Evolutionary conservation across 371 early-diverging fungal genomes (phyloP), one percentile per base, ranked within the genome.

Genomic region (Dichotomocladium elegans): DNA sequence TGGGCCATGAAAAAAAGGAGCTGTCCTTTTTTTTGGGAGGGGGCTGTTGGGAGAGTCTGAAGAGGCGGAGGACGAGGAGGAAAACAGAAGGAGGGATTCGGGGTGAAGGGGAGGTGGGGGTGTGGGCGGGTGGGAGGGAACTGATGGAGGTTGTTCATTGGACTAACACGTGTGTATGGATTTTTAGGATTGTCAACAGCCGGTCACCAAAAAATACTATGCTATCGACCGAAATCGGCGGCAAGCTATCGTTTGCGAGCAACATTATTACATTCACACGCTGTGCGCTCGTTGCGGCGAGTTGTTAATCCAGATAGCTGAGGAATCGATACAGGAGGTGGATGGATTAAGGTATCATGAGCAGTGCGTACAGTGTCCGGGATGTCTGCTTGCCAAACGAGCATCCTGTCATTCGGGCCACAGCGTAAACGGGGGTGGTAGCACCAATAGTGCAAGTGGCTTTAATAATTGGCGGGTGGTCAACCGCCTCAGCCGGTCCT

Each of bases 151-250:
- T n/a, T n/a, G n/a, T n/a, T n/a, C n/a, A n/a, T n/a, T n/a, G n/a
- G n/a, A n/a, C n/a, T n/a, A n/a, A n/a, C n/a, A n/a, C n/a, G n/a
- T n/a, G n/a, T n/a, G n/a, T n/a, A n/a, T n/a, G n/a, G 10, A 44
- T 53, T 12, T 47, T 21, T 52, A 58, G 58, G 58, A 51, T 46
- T 58, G 58, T 41, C 45, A 58, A 12, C 35, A 12, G 24, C 45
- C 45, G 17, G 58, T 58, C 17, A 47, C 52, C 15, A 49, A 52
- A 25, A 58, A 52, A 52, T 58, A 48, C 30, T 58, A 58, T 35
- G 58, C 52, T 27, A 25, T 52, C 19, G 58, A 58, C 22, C 37
- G 15, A 45, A 33, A 22, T 24, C 17, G 40, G n/a, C 45, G 30
- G 19, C 35, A n/a, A 49, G 19, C 46, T 15, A 52, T 58, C 26